Evolutionary conservation across 139 green algal genomes (phyloP), one percentile per base, ranked within the genome.

Genomic region (Chlorella sp.): DNA sequence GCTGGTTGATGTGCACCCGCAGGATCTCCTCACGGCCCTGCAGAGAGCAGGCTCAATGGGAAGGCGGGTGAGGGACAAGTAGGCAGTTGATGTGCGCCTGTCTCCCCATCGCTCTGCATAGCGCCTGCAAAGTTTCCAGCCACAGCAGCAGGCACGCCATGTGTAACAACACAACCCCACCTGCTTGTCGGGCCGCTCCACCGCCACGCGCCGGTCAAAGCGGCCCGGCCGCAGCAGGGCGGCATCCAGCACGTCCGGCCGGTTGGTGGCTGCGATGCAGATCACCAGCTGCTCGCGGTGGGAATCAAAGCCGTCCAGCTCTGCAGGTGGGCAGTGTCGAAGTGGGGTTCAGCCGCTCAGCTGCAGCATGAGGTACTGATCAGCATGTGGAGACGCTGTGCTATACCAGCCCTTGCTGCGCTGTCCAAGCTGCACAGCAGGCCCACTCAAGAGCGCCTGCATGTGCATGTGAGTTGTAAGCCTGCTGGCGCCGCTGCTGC

Each of bases 201-300:
- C 94, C 0, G 91, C 51, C 30, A 97, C 94, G 1, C 94, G 69
- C 25, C 95, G 87, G 87, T 98, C 95, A 86, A 98, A 98, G 41
- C 95, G 87, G 3, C 95, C 95, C 0, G 95, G 92, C 7, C 95
- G 85, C 63, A 97, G 89, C 80, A 98, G 90, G 62, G 95, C 95
- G 9, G 89, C 78, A 80, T 98, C 95, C 74, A 98, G 83, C 67
- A 98, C 95, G 87, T 98, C 95, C 12, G 94, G 84, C n/a, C 95
- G 90, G 91, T 98, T 98, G 78, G 95, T 98, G 44, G 95, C 95
- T 0, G 95, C 95, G 11, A 98, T 93, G 87, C 92, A 96, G 82
- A 98, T 97, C n/a, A 98, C 93, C 1, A 92, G 73, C 18, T 90
- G 83, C 38, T 87, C 84, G 21, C 80, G 80, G 63, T 88, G 72